These are phyloP conservation scores for Cichorium intybus DNA, from an alignment of 140 eudicot genomes.

Conservation along the genomic window DNA sequence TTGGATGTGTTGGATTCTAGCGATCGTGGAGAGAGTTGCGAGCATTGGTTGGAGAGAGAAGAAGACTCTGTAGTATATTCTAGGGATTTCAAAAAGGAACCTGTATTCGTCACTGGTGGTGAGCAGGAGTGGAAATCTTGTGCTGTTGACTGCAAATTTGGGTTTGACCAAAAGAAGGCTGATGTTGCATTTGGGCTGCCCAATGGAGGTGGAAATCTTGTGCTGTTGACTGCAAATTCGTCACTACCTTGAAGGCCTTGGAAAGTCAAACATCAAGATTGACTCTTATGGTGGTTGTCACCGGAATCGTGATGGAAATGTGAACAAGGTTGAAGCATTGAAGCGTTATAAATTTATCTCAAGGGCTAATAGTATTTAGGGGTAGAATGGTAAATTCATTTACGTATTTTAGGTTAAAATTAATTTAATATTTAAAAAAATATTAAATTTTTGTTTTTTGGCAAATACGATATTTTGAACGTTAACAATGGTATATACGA, in stretches of 20 bases:
- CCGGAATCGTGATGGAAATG: slow-evolving; percentile 78
- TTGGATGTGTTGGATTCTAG: slow-evolving; percentile 14
- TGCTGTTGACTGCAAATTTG: slow-evolving; percentile 77
- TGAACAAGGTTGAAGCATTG: slow-evolving; percentile 74
- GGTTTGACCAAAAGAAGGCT: slow-evolving; percentile 37
- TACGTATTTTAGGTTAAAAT: too few relatives aligned
- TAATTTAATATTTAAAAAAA: too few relatives aligned
- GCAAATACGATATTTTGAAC: too few relatives aligned
- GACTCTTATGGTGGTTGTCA: slow-evolving; percentile 97
- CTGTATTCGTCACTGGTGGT: slow-evolving; percentile 47
- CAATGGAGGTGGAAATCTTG: slow-evolving; percentile 36
- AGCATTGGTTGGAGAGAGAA: slow-evolving; percentile 74
- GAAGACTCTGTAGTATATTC: slow-evolving; percentile 56
- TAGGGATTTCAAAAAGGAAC: slow-evolving; percentile 64
- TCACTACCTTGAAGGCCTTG: slow-evolving; percentile 59
- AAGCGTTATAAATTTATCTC: slow-evolving; percentile 82
- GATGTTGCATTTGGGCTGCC: slow-evolving; percentile 74
- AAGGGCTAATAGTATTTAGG: too few relatives aligned
- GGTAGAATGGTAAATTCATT: too few relatives aligned
- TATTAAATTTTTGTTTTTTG: too few relatives aligned
- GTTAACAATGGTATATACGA: too few relatives aligned
- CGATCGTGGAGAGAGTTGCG: slow-evolving; percentile 44
- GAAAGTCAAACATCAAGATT: slow-evolving; percentile 54
- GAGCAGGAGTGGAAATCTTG: slow-evolving; percentile 75
- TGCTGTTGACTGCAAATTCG: slow-evolving; percentile 22